Base-by-base conservation (phyloP, 2,329 filamentous ascomycete genomes). In the Amauroascus niger region DNA sequence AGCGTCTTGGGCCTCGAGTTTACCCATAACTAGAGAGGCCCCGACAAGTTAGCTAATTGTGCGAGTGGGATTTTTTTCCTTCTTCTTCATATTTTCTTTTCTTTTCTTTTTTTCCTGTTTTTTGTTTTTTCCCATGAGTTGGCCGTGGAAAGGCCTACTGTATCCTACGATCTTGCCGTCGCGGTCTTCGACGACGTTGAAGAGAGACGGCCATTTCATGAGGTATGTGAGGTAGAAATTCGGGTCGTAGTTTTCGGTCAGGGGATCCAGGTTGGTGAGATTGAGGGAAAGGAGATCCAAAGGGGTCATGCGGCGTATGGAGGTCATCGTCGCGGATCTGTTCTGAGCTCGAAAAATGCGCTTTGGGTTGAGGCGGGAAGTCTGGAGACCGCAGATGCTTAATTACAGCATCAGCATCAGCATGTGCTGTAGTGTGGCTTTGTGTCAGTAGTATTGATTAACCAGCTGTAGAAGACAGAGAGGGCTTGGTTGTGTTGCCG, bases 221-320 rank as follows among this genome's bases (percentile, higher is more conserved):
- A 95, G 83, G 72, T 98, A 98, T 65, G 94, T 87, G 56, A 96
- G 81, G 74, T 98, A 98, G 75, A 97, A 98, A 58, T 83, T 81
- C 60, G 95, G 80, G 69, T 95, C 89, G 74, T 97, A 98, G 54
- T 94, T 97, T 74, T 98, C 93, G n/a, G 93, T 97, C 58, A 96
- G 78, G 39, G 88, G 88, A 67, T 98, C 93, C 58, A 98, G 83
- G 67, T 98, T 98, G 72, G 90, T 95, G 60, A 89, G 84, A 61
- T 94, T 95, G 71, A 97, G 85, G 61, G 84, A 85, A 71, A 95
- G 83, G 58, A 97, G 78, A 69, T 98, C 93, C 61, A 81, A 79
- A 1, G 88, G 85, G 57, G 80, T 81, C 76, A 97, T 95, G 61
- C 87, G 83, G 50, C 90, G 85, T 65, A 97, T 87, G 52, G 86